phyloP scores from a whole-genome alignment of 139 green algal genomes.

The Nannochloris sp. region DNA sequence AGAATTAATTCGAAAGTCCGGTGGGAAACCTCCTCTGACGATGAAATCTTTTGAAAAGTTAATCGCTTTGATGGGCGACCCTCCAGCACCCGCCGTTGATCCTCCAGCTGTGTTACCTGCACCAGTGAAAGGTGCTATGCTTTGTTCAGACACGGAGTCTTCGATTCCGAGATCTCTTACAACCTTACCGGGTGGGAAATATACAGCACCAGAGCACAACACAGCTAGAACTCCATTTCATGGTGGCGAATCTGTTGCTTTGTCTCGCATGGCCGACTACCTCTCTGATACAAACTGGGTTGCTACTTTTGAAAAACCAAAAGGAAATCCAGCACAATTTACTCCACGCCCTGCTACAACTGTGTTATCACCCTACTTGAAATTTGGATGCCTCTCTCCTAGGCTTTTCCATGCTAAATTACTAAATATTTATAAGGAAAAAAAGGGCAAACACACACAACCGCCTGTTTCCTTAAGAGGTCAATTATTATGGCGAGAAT shows the following conservation, averaged over 20 bases:
- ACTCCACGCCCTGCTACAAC: slow-evolving; percentile 62
- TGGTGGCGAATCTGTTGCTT: slow-evolving; percentile 65
- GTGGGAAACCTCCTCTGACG: slow-evolving; percentile 50
- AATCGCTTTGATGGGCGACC: slow-evolving; percentile 42
- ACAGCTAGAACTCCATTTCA: slow-evolving; percentile 48
- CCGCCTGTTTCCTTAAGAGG: slow-evolving; percentile 74
- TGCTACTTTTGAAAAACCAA: slow-evolving; percentile 79
- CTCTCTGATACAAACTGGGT: slow-evolving; percentile 59
- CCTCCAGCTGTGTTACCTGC: slow-evolving; percentile 38
- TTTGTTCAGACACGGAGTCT: not conserved
- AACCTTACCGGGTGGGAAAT: too few relatives aligned
- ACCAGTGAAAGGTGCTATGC: slow-evolving; percentile 1
- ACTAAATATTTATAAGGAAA: slow-evolving; percentile 16
- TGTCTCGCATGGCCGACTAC: slow-evolving; percentile 49
- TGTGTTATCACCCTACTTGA: slow-evolving; percentile 84
- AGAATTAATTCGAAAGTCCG: slow-evolving; percentile 40
- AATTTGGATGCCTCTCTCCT: slow-evolving; percentile 57
- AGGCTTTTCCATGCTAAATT: slow-evolving; percentile 41
- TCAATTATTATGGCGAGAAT: slow-evolving; percentile 78
- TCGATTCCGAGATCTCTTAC: too few relatives aligned
- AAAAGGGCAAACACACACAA: slow-evolving; percentile 54
- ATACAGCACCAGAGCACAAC: slow-evolving; percentile 14
- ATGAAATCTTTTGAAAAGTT: slow-evolving; percentile 67
- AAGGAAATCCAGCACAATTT: slow-evolving; percentile 76
- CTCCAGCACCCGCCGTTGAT: slow-evolving; percentile 32